Base-by-base conservation (phyloP, 768 basidiomycete species). In the Suillus variegatus region DNA sequence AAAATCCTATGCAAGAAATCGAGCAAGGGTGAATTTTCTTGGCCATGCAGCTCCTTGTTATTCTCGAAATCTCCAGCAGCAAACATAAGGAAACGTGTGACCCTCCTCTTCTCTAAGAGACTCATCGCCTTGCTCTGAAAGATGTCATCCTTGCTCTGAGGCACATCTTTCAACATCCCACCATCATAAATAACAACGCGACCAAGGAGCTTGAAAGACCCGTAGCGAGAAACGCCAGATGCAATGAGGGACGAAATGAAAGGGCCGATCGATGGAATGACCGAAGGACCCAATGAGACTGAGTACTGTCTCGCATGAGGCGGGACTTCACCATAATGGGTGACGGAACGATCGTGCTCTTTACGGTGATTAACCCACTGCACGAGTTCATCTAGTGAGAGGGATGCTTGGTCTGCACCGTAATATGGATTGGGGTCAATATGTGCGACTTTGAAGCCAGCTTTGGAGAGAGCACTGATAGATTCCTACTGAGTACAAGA, bases 31-130 rank as follows among this genome's bases (percentile, higher is more conserved):
- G 76, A 71, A 28, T 86, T 73, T 16, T 87, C 82, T 68, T 86
- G 84, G 7, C 85, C 85, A 73, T 83, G 76, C 2, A 91, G 71
- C 68, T 92, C 90, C 18, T 80, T 77, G 66, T 82, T 83, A 22
- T 74, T 77, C 73, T 93, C 93, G 64, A 92, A 92, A 1, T 93
- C 90, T 0, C 88, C 86, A 2, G 85, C 85, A 44, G 92, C 89
- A 72, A 94, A 95, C 69, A 89, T 84, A 55, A 99, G 78, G 71
- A 97, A 94, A 64, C 95, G 92, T 92, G 98, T 98, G 32, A 99
- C 80, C 40, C 92, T 84, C 52, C 96, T 81, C 79, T 98, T 99
- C 67, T 96, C 93, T 40, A 95, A 74, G 13, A 98, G 82, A 8
- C 82, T 82, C 9, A 98, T 85, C 10, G 82, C 82, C 72, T 87